phyloP scores from a whole-genome alignment of 345 rosid species.

The Noccaea bulbosa region DNA sequence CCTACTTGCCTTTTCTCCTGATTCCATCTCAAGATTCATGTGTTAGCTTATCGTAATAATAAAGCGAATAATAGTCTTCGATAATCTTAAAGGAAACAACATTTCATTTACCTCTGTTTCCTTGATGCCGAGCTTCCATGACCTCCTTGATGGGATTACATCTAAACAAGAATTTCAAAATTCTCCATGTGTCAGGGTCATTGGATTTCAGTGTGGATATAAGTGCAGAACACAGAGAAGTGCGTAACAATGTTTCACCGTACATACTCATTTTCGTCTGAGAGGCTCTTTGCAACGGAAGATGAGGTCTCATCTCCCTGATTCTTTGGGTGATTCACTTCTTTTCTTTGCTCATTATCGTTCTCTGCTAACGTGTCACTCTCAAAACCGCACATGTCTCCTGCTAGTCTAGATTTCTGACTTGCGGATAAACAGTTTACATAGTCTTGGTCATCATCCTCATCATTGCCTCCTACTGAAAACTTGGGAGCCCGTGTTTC shows the following conservation, averaged over 20 bases:
- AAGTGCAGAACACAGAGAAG: constrained; percentile 1
- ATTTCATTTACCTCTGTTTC: constrained; percentile 36
- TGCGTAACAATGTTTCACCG: constrained; percentile 28
- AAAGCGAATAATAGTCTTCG: neutral
- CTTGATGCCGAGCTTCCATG: constrained; percentile 33
- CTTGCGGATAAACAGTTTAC: constrained; percentile 33
- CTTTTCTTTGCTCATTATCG: constrained; percentile 34
- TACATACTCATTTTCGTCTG: constrained; percentile 51
- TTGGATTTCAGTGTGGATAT: neutral
- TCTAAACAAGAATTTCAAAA: constrained; percentile 39
- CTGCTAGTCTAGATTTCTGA: constrained; percentile 41
- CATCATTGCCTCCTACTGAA: constrained; percentile 45
- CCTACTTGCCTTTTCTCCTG: constrained; percentile 36
- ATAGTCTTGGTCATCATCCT: constrained; percentile 36
- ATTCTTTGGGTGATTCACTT: constrained; percentile 36
- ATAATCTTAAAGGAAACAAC: neutral
- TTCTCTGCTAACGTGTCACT: constrained; percentile 36
- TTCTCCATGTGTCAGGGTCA: constrained; percentile 27
- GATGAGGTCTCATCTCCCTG: constrained; percentile 53
- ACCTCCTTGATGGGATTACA: constrained; percentile 38
- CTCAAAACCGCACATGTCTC: constrained; percentile 34
- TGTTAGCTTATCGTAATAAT: constrained; percentile 1
- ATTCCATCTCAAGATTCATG: constrained; percentile 29
- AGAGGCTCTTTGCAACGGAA: constrained; percentile 49
- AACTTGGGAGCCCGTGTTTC: constrained; percentile 46